Evolutionary conservation across 164 flowering plant genomes (phyloP), one percentile per base, ranked within the genome.

Genomic region (Stephania japonica): DNA sequence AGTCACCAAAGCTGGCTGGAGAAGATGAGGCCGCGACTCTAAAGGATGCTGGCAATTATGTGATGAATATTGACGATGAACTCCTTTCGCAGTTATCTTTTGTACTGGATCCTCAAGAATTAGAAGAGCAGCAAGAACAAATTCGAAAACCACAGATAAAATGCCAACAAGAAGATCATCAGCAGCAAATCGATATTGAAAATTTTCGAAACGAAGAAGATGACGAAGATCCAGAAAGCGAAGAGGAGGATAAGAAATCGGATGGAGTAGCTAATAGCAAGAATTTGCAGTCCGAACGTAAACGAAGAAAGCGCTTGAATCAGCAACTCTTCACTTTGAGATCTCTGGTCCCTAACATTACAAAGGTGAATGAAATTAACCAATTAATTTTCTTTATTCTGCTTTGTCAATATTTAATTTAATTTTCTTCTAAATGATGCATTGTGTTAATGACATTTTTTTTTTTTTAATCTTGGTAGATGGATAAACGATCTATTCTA

Each of bases 401-500:
- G 53, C 10, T 9, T 61, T 61, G 64, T 19, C 8, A 19, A 23
- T 32, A 32, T 4, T 61, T 61, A 19, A 61, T 61, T 61, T 19
- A 21, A 61, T 4, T 19, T 7, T 6, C 16, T 19, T 19, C 6
- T 18, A 61, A 61, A 61, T 4, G 0, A 61, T 62, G 27, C 8
- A 63, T 21, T 62, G 27, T 62, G 27, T 53, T 16, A 19, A 19
- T 66, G 14, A 32, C 19, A 2, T 18, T 27, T 25, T 70, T n/a
- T n/a, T n/a, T n/a, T n/a, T 50, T 47, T 12, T 47, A 16, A 5
- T 70, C 43, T 26, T 4, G 47, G 42, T n/a, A 44, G 77, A 75
- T 75, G 77, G 77, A 75, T 64, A 75, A 75, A 9, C 56, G 69
- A 49, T 64, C 73, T 10, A 49, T 75, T 43, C 73, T 75, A 13